These are phyloP conservation scores for Aspergillus sclerotioniger DNA, from an alignment of 495 filamentous ascomycete species.

Conservation along the genomic window DNA sequence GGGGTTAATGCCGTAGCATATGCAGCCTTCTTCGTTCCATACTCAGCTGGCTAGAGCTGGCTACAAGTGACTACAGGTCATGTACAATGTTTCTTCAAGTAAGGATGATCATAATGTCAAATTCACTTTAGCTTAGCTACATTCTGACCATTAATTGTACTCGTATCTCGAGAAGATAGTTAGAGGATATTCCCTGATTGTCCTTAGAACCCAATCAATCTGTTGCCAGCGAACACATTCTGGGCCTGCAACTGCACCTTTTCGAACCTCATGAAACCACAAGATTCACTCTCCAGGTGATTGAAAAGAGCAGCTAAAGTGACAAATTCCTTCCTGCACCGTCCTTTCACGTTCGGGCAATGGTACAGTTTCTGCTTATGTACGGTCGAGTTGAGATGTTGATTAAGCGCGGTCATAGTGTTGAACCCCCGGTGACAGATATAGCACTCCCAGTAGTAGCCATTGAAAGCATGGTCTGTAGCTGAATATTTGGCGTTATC, in stretches of 20 bases:
- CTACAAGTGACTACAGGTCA: too few relatives aligned
- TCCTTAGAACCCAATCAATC: background rate
- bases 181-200: background rate
- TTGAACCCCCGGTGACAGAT: conserved; percentile 40
- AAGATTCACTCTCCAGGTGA: conserved; percentile 56
- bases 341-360: conserved; percentile 40
- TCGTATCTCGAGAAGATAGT: background rate
- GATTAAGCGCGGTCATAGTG: conserved; percentile 20
- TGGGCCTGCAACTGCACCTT: conserved; percentile 27
- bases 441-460: conserved; percentile 43
- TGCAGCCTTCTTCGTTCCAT: too few relatives aligned
- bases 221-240: background rate
- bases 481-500: conserved; percentile 16
- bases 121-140: too few relatives aligned
- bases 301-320: conserved; percentile 50
- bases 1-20: too few relatives aligned
- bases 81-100: too few relatives aligned
- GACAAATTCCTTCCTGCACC: conserved; percentile 46
- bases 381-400: conserved; percentile 36
- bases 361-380: conserved; percentile 52
- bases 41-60: too few relatives aligned
- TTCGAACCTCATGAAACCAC: conserved; percentile 47
- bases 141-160: too few relatives aligned
- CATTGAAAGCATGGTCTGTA: conserved; percentile 37
- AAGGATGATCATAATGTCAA: too few relatives aligned